Conservation (phyloP, 345 rosid species). For the Nasturtium officinale region DNA sequence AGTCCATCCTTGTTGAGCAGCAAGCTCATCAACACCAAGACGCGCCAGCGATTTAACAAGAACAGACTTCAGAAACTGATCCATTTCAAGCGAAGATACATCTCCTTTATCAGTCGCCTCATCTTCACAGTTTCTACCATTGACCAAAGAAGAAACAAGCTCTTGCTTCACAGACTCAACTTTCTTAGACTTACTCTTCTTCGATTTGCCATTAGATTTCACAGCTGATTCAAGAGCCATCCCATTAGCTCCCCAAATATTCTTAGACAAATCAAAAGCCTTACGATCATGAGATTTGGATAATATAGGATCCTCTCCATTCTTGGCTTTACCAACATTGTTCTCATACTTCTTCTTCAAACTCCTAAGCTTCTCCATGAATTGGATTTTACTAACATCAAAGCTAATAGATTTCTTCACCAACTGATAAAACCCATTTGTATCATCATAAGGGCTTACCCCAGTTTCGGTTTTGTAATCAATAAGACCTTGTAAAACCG, state of each 20-base stretch:
- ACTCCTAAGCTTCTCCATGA: conserved; percentile 49
- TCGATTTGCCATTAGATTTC: conserved; percentile 29
- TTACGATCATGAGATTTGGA: conserved; percentile 45
- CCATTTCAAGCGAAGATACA: conserved; percentile 14
- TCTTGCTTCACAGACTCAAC: conserved; percentile 27
- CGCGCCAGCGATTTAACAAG: conserved; percentile 22
- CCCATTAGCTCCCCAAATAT: conserved; percentile 47
- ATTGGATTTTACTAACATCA: conserved; percentile 41
- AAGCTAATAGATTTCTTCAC: conserved; percentile 45
- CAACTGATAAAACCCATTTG: conserved; percentile 37
- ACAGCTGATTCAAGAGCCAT: conserved; percentile 21
- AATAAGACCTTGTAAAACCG: conserved; percentile 40
- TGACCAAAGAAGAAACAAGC: conserved; percentile 15
- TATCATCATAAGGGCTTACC: conserved; percentile 38
- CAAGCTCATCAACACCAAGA: conserved; percentile 39
- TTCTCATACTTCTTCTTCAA: conserved; percentile 48
- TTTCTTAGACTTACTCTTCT: conserved; percentile 34
- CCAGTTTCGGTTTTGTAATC: conserved; percentile 43
- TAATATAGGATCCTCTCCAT: conserved; percentile 38
- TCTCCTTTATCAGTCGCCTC: conserved; percentile 4
- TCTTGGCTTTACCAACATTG: conserved; percentile 38
- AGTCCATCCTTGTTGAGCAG: conserved; percentile 34
- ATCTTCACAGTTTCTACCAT: conserved; percentile 8
- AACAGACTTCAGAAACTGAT: neutral
- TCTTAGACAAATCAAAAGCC: conserved; percentile 44